A percentile compares a stretch with the other conserved stretches of the same genome.
Evolutionary conservation across 2,329 filamentous ascomycete genomes (phyloP).

Genomic region (Annulohypoxylon truncatum): DNA sequence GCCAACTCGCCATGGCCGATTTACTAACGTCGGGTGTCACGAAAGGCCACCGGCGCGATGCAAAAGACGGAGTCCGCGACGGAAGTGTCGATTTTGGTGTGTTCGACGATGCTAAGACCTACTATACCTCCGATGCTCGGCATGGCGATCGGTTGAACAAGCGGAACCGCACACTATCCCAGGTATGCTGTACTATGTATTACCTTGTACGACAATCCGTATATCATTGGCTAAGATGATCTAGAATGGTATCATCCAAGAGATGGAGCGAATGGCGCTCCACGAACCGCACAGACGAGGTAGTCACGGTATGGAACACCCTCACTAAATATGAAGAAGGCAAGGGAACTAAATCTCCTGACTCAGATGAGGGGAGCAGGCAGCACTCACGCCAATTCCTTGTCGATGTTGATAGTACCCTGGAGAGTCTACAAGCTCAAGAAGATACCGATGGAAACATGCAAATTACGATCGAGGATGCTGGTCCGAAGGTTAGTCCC

Average conservation of each 20-base stretch:
- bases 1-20: slow-evolving; percentile 41
- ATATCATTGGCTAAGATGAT: slow-evolving; percentile 46
- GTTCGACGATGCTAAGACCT: slow-evolving; percentile 69
- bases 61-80: slow-evolving; percentile 43
- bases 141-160: slow-evolving; percentile 61
- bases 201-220: neutral
- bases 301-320: slow-evolving; percentile 63
- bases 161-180: slow-evolving; percentile 68
- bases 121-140: slow-evolving; percentile 68
- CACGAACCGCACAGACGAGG: slow-evolving; percentile 68
- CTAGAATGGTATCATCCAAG: slow-evolving; percentile 65
- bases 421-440: slow-evolving; percentile 80
- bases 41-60: slow-evolving; percentile 35
- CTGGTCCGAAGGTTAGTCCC: slow-evolving; percentile 78
- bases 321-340: neutral
- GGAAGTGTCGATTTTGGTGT: slow-evolving; percentile 62
- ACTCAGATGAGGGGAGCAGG: slow-evolving; percentile 76
- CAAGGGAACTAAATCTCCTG: slow-evolving; percentile 3
- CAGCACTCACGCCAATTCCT: slow-evolving; percentile 80
- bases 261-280: slow-evolving; percentile 63
- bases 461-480: slow-evolving; percentile 98
- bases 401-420: slow-evolving; percentile 85
- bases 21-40: slow-evolving; percentile 34
- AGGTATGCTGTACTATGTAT: slow-evolving; percentile 53
- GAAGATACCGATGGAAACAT: slow-evolving; percentile 95